These are phyloP conservation scores for Fusarium luffae DNA, from an alignment of 2,329 filamentous ascomycete genomes.

Conservation along the genomic window DNA sequence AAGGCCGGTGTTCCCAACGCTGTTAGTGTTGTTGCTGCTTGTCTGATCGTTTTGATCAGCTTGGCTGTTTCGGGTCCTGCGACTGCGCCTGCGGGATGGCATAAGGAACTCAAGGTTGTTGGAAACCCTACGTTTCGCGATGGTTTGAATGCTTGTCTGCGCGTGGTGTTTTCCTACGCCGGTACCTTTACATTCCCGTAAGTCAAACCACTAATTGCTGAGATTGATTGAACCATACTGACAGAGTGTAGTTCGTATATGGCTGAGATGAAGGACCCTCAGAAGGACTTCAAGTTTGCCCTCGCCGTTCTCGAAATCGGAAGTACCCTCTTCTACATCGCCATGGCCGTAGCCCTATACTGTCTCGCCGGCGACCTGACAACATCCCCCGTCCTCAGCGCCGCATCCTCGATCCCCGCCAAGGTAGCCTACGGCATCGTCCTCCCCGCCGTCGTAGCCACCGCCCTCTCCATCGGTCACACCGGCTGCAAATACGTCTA, in stretches of 20 bases:
- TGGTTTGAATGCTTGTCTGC: slow-evolving; percentile 39
- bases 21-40: slow-evolving; percentile 35
- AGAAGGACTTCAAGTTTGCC: slow-evolving; percentile 38
- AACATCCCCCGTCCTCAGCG: slow-evolving; percentile 39
- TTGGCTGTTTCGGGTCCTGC: slow-evolving; percentile 35
- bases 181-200: slow-evolving; percentile 45
- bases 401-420: slow-evolving; percentile 35
- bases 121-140: slow-evolving; percentile 39
- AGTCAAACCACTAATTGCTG: not conserved
- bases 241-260: slow-evolving; percentile 26
- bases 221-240: not conserved
- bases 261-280: slow-evolving; percentile 42
- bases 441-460: slow-evolving; percentile 41
- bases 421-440: slow-evolving; percentile 46
- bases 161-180: slow-evolving; percentile 44
- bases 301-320: slow-evolving; percentile 40
- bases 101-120: slow-evolving; percentile 34
- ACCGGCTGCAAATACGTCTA: slow-evolving; percentile 45
- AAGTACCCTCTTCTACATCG: slow-evolving; percentile 42
- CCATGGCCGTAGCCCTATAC: slow-evolving; percentile 42
- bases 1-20: slow-evolving; percentile 40
- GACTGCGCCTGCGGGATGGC: slow-evolving; percentile 31
- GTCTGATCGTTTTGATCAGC: slow-evolving; percentile 37
- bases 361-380: slow-evolving; percentile 41
- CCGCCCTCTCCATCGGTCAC: slow-evolving; percentile 42